A percentile compares a stretch with the other conserved stretches of the same genome.
These are phyloP conservation scores for Penicillium tannophilum DNA, from an alignment of 495 filamentous ascomycete genomes.

Conservation along the genomic window DNA sequence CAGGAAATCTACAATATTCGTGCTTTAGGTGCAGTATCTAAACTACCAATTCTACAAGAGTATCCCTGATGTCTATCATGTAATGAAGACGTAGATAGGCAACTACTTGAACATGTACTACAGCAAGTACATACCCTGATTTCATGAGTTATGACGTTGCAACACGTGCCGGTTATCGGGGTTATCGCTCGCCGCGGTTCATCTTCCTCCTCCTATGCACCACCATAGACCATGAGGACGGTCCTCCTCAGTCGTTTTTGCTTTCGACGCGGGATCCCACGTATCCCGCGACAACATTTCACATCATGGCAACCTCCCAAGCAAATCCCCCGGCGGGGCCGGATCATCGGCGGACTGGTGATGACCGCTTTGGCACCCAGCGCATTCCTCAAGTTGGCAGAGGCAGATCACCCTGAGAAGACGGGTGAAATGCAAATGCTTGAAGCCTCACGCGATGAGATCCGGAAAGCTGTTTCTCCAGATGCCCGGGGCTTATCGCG, in stretches of 20 bases:
- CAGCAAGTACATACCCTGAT: neutral
- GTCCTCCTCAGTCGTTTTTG: slow-evolving; percentile 58
- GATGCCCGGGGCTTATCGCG: slow-evolving; percentile 58
- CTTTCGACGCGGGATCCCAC: slow-evolving; percentile 38
- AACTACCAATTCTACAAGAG: too few relatives aligned
- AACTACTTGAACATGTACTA: too few relatives aligned
- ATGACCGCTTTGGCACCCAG: slow-evolving; percentile 59
- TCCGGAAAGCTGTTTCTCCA: slow-evolving; percentile 64
- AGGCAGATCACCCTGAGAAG: slow-evolving; percentile 62
- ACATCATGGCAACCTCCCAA: slow-evolving; percentile 31
- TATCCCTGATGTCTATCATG: too few relatives aligned
- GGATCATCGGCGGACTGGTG: slow-evolving; percentile 41
- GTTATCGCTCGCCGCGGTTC: slow-evolving; percentile 16
- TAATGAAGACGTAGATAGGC: too few relatives aligned
- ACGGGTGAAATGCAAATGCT: slow-evolving; percentile 86
- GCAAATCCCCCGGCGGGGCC: slow-evolving; percentile 29
- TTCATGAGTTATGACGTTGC: slow-evolving; percentile 19
- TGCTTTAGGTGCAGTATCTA: too few relatives aligned
- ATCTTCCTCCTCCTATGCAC: slow-evolving; percentile 13
- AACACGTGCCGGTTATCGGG: slow-evolving; percentile 28
- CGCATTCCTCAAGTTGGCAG: slow-evolving; percentile 73
- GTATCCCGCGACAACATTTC: slow-evolving; percentile 21
- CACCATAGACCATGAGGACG: slow-evolving; percentile 55
- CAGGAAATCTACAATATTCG: too few relatives aligned
- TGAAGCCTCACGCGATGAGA: slow-evolving; percentile 73